phyloP scores from a whole-genome alignment of 768 basidiomycete genomes.

The Megacollybia marginata region DNA sequence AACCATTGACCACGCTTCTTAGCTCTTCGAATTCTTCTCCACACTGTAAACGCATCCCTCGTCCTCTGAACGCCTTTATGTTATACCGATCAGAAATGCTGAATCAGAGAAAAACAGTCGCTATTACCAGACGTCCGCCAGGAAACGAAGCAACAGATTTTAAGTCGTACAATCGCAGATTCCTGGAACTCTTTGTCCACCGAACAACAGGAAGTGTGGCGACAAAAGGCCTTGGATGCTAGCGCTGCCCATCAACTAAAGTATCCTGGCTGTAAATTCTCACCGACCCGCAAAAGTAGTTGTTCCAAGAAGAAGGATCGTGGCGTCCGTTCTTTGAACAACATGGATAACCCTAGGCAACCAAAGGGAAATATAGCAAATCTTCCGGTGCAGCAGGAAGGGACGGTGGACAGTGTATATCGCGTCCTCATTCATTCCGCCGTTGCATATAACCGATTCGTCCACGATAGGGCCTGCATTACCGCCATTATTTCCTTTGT shows the following conservation, averaged over 20 bases:
- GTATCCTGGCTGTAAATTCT: constrained; percentile 59
- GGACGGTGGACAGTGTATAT: no score
- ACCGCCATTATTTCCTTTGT: not conserved
- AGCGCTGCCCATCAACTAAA: constrained; percentile 38
- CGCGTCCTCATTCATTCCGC: not conserved
- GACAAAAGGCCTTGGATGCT: constrained; percentile 36
- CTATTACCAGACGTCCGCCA: not conserved
- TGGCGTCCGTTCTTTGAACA: not conserved
- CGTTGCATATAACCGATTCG: not conserved
- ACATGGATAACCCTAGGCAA: constrained; percentile 20
- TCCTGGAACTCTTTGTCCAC: constrained; percentile 54
- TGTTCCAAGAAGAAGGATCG: constrained; percentile 22
- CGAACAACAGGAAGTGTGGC: constrained; percentile 40
- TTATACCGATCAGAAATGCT: constrained; percentile 66
- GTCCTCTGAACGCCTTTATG: constrained; percentile 83
- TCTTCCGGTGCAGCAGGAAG: constrained; percentile 16
- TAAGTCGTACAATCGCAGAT: constrained; percentile 63
- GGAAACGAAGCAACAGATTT: constrained; percentile 48
- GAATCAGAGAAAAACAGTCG: constrained; percentile 7
- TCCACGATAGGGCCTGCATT: not conserved
- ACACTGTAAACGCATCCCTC: constrained; percentile 34
- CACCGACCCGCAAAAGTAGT: constrained; percentile 30
- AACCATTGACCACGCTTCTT: no score
- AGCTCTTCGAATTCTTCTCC: not conserved
- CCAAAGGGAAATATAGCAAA: constrained; percentile 30